Evolutionary conservation across 108 stramenopile genomes (phyloP), one percentile per base, ranked within the genome.

Genomic region (Cyclostephanos invisitatus): DNA sequence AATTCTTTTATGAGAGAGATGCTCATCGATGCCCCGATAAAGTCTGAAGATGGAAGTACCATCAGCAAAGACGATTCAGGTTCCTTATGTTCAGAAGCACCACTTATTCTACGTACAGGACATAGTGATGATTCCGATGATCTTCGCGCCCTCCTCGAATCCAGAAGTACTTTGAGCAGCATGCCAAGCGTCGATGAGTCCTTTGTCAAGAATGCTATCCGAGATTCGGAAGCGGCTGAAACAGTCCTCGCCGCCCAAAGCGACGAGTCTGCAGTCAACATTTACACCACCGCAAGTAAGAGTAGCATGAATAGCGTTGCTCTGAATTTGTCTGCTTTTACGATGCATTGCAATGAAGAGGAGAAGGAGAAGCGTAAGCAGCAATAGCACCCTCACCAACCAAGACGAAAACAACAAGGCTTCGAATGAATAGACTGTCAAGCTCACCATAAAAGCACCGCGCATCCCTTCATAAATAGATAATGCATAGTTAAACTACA

Each of bases 271-370:
- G 70, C 61, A 7, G 56, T 44, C 29, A 78, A 56, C 20, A 83
- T 67, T 17, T 51, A 67, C 15, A 64, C 49, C n/a, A 64, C 17
- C 9, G 70, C 62, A 32, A 81, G 73, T 58, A 81, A 81, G 53
- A 75, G 80, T 61, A 81, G 73, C 29, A 49, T 81, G 69, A 66
- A 58, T 24, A 81, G 69, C 54, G 80, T 75, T 46, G 73, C 80
- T 32, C 40, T 49, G 29, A 65, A 81, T 24, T 51, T 81, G 65
- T 81, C 80, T 53, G 59, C 74, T 11, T 63, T 81, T n/a, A 67
- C 80, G 25, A 59, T 81, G 63, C 47, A 40, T 21, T 81, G 65
- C 18, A 66, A 70, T n/a, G 66, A 67, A 46, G 70, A 72, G 22
- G 56, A 27, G 27, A 32, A 4, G 32, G 32, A 4, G 32, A 4